Conservation (phyloP, 495 filamentous ascomycete genomes). For the Aspergillus affinis region DNA sequence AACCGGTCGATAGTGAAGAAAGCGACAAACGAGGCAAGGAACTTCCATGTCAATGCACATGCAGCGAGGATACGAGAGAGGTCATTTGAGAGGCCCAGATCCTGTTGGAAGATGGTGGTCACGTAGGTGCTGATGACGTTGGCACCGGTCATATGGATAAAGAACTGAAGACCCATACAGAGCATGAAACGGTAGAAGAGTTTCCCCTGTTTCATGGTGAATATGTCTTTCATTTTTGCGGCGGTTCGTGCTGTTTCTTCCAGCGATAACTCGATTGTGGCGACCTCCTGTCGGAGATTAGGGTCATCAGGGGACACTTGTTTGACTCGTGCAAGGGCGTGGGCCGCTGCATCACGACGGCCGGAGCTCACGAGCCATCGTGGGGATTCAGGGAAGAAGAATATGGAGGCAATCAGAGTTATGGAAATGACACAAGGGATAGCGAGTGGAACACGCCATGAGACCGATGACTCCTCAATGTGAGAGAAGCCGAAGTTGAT, state of each 20-base stretch:
- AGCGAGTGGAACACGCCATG: slow-evolving; percentile 49
- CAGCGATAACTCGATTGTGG: slow-evolving; percentile 35
- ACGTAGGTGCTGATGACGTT: slow-evolving; percentile 31
- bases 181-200: slow-evolving; percentile 30
- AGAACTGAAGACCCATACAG: slow-evolving; percentile 40
- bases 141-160: slow-evolving; percentile 31
- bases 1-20: slow-evolving; percentile 48
- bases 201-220: slow-evolving; percentile 25
- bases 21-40: slow-evolving; percentile 39
- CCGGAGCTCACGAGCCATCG: slow-evolving; percentile 57
- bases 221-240: slow-evolving; percentile 19
- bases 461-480: slow-evolving; percentile 34
- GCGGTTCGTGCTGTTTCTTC: slow-evolving; percentile 26
- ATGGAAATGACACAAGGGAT: slow-evolving; percentile 61
- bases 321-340: slow-evolving; percentile 30
- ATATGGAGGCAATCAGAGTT: slow-evolving; percentile 55
- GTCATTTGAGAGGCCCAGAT: slow-evolving; percentile 20
- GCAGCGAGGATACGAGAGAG: slow-evolving; percentile 25
- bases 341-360: slow-evolving; percentile 51
- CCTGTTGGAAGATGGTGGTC: slow-evolving; percentile 28
- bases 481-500: slow-evolving; percentile 44
- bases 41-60: slow-evolving; percentile 47
- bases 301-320: slow-evolving; percentile 22
- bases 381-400: slow-evolving; percentile 63
- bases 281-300: slow-evolving; percentile 30